Conservation (phyloP, 2,329 filamentous ascomycete species). For the Diatrype stigma region DNA sequence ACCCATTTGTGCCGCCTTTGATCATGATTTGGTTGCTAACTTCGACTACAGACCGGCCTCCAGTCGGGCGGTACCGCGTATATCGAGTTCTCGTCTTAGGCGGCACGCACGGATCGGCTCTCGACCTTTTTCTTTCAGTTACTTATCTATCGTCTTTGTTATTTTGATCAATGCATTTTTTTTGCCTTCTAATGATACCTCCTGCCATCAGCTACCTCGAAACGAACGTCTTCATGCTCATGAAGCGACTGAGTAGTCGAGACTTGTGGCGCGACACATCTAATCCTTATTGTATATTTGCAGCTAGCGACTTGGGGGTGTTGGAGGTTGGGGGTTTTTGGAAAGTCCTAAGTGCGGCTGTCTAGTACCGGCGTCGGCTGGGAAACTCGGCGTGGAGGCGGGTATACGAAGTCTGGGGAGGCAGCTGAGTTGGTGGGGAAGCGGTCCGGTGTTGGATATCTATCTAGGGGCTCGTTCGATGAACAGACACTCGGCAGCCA, state of each 20-base stretch:
- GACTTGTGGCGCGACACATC: slow-evolving; percentile 23
- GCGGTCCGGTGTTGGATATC: not conserved
- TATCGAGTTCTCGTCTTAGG: slow-evolving; percentile 39
- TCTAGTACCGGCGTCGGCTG: not conserved
- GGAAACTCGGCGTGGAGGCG: not conserved
- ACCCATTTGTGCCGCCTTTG: too few species aligned
- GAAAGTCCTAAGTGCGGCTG: not conserved
- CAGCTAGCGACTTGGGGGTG: slow-evolving; percentile 3
- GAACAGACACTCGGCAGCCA: not conserved
- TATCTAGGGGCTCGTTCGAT: not conserved
- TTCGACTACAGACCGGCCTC: slow-evolving; percentile 37
- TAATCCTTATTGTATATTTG: slow-evolving; percentile 32
- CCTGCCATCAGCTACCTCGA: slow-evolving; percentile 19
- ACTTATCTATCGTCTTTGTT: slow-evolving; percentile 21
- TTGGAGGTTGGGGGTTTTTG: not conserved
- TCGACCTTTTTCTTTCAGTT: slow-evolving; percentile 16
- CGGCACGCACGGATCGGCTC: slow-evolving; percentile 4
- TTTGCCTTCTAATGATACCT: slow-evolving; percentile 31
- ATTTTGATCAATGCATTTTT: slow-evolving; percentile 14
- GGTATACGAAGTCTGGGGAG: not conserved
- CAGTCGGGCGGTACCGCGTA: slow-evolving; percentile 35
- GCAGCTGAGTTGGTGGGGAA: not conserved
- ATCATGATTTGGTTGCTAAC: slow-evolving; percentile 13
- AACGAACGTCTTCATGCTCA: too few species aligned
- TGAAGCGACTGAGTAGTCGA: slow-evolving; percentile 4